Evolutionary conservation across 2,329 filamentous ascomycete genomes (phyloP), one percentile per base, ranked within the genome.

Genomic region (Alternaria sp.): DNA sequence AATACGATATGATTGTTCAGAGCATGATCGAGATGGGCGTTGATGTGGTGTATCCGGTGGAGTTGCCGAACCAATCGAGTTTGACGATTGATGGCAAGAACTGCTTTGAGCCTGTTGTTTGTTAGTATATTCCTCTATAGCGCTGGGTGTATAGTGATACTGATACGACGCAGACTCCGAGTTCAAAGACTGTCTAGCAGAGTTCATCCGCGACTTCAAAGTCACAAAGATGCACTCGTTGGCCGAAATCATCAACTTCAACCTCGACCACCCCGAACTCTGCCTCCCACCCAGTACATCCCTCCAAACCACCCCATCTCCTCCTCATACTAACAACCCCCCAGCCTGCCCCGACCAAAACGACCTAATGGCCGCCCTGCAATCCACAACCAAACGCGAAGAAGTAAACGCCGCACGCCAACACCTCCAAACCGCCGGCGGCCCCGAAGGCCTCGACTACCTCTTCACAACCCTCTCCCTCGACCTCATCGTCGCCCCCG

Each of bases 201-300:
- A 78, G n/a, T 79, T 77, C 62, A 75, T 79, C 43, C 71, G 72
- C 26, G 70, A 78, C 54, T 77, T 78, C 65, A 75, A 72, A 46
- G 67, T 69, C 13, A 77, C 76, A 43, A 79, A 79, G 67, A 75
- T 80, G 9, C 75, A 78, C 65, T 78, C 75, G 4, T 69, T 79
- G 21, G 75, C 77, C 21, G 77, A 79, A 50, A 77, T 79, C 55
- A 79, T 79, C 51, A 77, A 80, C 63, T 79, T 78, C 67, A 80
- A 80, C 57, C 66, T 74, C 25, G 75, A 79, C 36, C 77, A 80
- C 36, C 74, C 76, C 7, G 76, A 80, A 54, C 73, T 79, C 15
- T 74, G 71, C 12, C 69, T 79, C 1, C 75, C 76, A 28, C 73
- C 75, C 4, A 67, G 74, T 76, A 71, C 4, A 69, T 56, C 43